A percentile compares a stretch with the other conserved stretches of the same genome.
Conservation (phyloP, 2,329 filamentous ascomycete species). For the Fusarium anguioides region DNA sequence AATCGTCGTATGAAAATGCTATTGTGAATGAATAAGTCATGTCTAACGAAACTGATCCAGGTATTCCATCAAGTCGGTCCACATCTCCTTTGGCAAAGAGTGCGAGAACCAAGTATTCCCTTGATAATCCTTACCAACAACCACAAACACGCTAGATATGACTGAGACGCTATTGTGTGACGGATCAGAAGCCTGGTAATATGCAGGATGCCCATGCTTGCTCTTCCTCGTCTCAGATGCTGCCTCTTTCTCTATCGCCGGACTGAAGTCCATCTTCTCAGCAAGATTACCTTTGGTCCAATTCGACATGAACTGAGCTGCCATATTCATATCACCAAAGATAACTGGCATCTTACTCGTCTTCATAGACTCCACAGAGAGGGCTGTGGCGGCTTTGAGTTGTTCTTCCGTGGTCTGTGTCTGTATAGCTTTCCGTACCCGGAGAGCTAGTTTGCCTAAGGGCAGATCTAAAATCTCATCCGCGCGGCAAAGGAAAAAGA, state of each 20-base stretch:
- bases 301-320: slow-evolving; percentile 32
- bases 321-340: slow-evolving; percentile 23
- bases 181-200: slow-evolving; percentile 27
- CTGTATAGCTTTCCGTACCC: slow-evolving; percentile 15
- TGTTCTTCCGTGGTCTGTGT: slow-evolving; percentile 35
- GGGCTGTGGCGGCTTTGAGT: slow-evolving; percentile 15
- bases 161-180: slow-evolving; percentile 18
- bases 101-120: slow-evolving; percentile 25
- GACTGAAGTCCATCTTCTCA: slow-evolving; percentile 30
- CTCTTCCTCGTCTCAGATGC: not conserved
- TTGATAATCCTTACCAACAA: slow-evolving; percentile 14
- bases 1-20: too few relatives aligned
- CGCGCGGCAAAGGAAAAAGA: slow-evolving; percentile 12
- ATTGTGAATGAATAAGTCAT: not conserved
- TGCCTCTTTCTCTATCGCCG: slow-evolving; percentile 3
- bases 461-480: not conserved
- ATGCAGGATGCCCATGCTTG: slow-evolving; percentile 17
- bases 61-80: slow-evolving; percentile 15
- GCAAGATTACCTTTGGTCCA: slow-evolving; percentile 28
- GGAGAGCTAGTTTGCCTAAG: slow-evolving; percentile 26
- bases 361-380: slow-evolving; percentile 22
- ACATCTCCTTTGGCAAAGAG: slow-evolving; percentile 19
- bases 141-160: slow-evolving; percentile 25
- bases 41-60: slow-evolving; percentile 4
- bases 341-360: slow-evolving; percentile 13